These are phyloP conservation scores for Saccharomycopsis sp. DNA, from an alignment of 805 yeast genomes.

Conservation along the genomic window DNA sequence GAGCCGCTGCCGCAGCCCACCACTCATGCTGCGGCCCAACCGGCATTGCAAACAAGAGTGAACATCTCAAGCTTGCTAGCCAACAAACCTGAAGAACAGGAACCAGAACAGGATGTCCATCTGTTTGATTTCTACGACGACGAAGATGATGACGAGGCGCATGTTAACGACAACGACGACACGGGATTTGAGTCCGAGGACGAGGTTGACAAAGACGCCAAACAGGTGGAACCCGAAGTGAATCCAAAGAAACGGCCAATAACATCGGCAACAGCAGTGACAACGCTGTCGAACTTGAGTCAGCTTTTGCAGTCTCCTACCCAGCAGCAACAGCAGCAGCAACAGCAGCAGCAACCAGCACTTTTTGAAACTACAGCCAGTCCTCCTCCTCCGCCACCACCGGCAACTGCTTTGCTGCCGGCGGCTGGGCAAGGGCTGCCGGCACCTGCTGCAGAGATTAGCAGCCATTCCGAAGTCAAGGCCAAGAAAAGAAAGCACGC, in stretches of 20 bases:
- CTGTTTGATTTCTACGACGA: neutral
- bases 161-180: neutral
- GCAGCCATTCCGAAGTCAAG: neutral
- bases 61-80: too few species aligned
- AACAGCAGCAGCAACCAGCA: slow-evolving; percentile 1
- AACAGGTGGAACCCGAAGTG: too few species aligned
- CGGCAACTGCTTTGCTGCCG: neutral
- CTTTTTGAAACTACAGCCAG: neutral
- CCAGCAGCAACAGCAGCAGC: neutral
- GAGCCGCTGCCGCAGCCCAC: neutral
- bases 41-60: slow-evolving; percentile 9
- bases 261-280: too few species aligned
- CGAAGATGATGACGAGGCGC: neutral
- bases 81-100: too few species aligned
- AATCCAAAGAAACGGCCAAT: too few species aligned
- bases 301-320: too few species aligned
- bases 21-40: neutral
- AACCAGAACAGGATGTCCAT: neutral
- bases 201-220: neutral
- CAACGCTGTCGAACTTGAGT: slow-evolving; percentile 4
- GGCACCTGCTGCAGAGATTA: neutral
- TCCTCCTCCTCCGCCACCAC: neutral
- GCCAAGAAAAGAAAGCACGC: neutral
- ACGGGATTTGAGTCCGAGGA: too few species aligned
- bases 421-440: neutral